Evolutionary conservation across 2,329 filamentous ascomycete genomes (phyloP), one percentile per base, ranked within the genome.

Genomic region (Neophaeococcomyces aloes): DNA sequence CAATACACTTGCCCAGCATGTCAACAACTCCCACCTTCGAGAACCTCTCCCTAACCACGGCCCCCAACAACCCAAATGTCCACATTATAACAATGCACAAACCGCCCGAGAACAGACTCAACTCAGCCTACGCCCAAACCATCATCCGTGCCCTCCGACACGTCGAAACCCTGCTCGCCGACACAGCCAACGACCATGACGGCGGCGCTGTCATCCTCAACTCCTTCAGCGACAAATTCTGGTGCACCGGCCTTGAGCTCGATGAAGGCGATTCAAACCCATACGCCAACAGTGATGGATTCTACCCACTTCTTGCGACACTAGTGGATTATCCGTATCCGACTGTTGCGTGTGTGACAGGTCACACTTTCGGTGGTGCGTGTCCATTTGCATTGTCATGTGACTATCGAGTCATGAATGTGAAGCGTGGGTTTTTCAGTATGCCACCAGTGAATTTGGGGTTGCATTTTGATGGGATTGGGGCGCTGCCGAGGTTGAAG

Each of bases 231-330:
- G 46, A 50, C 37, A 56, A 56, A 39, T 56, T 56, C 47, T 71
- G 65, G 64, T 71, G 68, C 51, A 71, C 68, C 44, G 68, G 67
- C 2, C 56, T 71, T 11, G 69, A 71, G 23, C 57, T 71, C 2
- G 68, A 70, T 35, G 68, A 71, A 50, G 52, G 56, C 8, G 66
- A 69, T 37, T 65, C 61, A 13, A 71, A 70, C 50, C 68, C 71
- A 19, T 71, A 68, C 43, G 76, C 69, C 60, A 78, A 81, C 30
- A 66, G 67, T 13, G 76, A 71, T 52, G 68, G 65, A 19, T 81
- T 78, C 44, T 72, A 70, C 8, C 76, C 77, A 56, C 58, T 71
- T 3, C 57, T 72, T 11, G 65, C 68, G 19, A 69, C 68, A 1
- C 59, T 70, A 61, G 57, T 73, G 52, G 68, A 72, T 56, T 71